Conservation (phyloP, 805 yeast species). For the Metschnikowia sp. region DNA sequence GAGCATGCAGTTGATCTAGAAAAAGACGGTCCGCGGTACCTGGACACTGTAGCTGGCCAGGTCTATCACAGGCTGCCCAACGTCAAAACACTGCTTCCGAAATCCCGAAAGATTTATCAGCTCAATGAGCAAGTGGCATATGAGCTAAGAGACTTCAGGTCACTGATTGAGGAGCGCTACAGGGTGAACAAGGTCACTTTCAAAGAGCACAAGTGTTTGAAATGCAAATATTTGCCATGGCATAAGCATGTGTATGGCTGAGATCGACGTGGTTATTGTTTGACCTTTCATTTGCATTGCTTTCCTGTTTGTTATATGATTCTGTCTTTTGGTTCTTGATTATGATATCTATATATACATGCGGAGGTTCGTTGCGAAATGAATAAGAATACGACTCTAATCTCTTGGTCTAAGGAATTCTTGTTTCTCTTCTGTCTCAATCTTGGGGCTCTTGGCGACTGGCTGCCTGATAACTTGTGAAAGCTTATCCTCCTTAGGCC, state of each 20-base stretch:
- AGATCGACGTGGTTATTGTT: neutral
- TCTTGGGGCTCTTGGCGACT: conserved; percentile 24
- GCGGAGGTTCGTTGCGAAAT: conserved; percentile 2
- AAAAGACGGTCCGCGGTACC: neutral
- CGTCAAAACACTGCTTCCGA: conserved; percentile 4
- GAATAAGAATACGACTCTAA: neutral
- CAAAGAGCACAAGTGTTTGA: conserved; percentile 11
- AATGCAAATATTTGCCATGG: conserved; percentile 17
- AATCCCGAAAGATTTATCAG: conserved; percentile 10
- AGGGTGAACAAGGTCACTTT: conserved; percentile 10
- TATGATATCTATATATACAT: conserved; percentile 5
- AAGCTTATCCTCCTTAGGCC: conserved; percentile 51
- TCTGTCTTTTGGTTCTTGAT: neutral
- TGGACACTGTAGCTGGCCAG: neutral
- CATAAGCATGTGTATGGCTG: conserved; percentile 10
- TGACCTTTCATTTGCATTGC: neutral
- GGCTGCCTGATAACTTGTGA: conserved; percentile 27
- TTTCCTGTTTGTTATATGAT: neutral
- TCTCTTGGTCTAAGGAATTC: conserved; percentile 33
- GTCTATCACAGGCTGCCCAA: conserved; percentile 6
- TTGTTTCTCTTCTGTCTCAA: conserved; percentile 31
- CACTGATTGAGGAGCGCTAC: conserved; percentile 11
- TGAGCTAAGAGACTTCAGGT: conserved; percentile 12
- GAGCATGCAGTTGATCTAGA: neutral
- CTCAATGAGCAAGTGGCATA: conserved; percentile 15